These are phyloP conservation scores for Rosa hybrid DNA, from an alignment of 331 rosid genomes.

Conservation along the genomic window DNA sequence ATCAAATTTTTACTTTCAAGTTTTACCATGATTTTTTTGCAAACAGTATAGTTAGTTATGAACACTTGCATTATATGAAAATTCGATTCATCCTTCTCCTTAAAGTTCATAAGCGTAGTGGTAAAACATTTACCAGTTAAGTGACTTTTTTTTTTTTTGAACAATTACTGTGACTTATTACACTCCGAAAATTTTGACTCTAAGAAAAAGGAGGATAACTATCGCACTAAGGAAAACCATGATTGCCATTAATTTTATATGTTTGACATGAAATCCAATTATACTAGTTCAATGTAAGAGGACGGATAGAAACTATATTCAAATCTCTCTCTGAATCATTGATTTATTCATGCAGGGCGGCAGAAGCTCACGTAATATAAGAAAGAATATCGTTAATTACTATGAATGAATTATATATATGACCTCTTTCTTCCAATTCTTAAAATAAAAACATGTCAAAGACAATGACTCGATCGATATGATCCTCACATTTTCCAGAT, in stretches of 20 bases:
- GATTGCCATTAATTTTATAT: background rate
- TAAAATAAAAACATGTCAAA: background rate
- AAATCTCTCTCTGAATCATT: background rate
- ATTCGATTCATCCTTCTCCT: no score
- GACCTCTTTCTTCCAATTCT: background rate
- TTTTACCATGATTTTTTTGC: no score
- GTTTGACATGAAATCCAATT: background rate
- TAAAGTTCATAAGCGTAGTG: no score
- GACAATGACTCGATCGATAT: background rate
- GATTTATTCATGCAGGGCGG: constrained; percentile 6
- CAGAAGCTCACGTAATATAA: background rate
- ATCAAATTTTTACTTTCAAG: no score
- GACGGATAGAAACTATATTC: background rate
- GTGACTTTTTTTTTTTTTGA: no score
- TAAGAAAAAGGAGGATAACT: background rate
- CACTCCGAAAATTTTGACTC: no score
- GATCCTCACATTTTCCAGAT: background rate
- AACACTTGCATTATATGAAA: no score
- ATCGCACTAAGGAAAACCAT: background rate
- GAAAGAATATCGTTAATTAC: background rate
- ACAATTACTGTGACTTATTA: no score
- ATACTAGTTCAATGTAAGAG: background rate
- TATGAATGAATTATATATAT: background rate
- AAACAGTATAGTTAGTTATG: no score
- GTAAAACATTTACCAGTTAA: no score